These are phyloP conservation scores for Annulohypoxylon maeteangense DNA, from an alignment of 495 filamentous ascomycete genomes.

Conservation along the genomic window DNA sequence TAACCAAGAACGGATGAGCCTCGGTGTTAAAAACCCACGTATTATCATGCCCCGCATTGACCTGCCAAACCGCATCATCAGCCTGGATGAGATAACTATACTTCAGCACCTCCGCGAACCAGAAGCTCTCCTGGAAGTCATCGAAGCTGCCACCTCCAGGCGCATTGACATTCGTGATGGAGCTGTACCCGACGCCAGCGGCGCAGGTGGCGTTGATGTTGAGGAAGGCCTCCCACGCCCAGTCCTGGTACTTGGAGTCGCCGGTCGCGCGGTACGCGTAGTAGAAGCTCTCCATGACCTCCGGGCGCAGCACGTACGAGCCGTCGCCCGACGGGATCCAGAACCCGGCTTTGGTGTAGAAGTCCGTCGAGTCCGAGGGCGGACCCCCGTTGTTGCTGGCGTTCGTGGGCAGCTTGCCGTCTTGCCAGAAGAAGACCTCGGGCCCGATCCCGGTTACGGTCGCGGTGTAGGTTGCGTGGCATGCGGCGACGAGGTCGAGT, in stretches of 20 bases:
- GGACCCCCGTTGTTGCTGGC: slow-evolving; percentile 53
- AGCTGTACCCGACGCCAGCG: slow-evolving; percentile 73
- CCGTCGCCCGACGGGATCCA: slow-evolving; percentile 67
- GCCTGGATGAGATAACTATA: slow-evolving; percentile 80
- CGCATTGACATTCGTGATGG: slow-evolving; percentile 73
- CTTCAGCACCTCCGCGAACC: slow-evolving; percentile 91
- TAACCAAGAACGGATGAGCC: slow-evolving; percentile 78
- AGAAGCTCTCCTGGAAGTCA: slow-evolving; percentile 88
- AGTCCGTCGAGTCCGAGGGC: slow-evolving; percentile 60
- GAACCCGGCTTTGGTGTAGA: slow-evolving; percentile 76
- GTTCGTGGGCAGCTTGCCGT: slow-evolving; percentile 50
- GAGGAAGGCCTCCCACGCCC: slow-evolving; percentile 85
- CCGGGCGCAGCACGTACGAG: slow-evolving; percentile 78
- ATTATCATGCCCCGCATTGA: slow-evolving; percentile 66
- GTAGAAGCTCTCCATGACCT: slow-evolving; percentile 89
- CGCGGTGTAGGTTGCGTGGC: slow-evolving; percentile 75
- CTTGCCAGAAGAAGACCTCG: slow-evolving; percentile 79
- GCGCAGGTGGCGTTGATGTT: slow-evolving; percentile 73
- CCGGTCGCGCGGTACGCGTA: slow-evolving; percentile 86
- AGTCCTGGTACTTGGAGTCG: slow-evolving; percentile 76
- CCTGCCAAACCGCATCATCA: slow-evolving; percentile 73
- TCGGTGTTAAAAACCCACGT: slow-evolving; percentile 87
- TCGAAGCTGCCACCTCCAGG: slow-evolving; percentile 67
- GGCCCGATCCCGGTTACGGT: slow-evolving; percentile 82
- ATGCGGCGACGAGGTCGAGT: slow-evolving; percentile 75